Conservation (phyloP, 2,329 filamentous ascomycete species). For the Verticillium dahliae region DNA sequence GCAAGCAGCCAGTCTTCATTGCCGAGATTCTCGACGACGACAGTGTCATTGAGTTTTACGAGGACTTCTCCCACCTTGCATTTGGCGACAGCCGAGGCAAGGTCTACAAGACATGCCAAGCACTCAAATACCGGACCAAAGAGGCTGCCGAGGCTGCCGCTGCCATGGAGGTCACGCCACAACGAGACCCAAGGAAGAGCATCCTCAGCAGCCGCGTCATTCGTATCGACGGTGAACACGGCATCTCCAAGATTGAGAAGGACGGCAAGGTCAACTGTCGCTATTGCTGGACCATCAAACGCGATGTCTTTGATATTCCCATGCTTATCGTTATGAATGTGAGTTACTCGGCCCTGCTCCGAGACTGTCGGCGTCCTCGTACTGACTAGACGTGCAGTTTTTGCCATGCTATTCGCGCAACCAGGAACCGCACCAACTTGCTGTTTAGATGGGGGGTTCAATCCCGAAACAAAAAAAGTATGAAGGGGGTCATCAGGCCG, state of each 20-base stretch:
- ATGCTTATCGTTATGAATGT: constrained; percentile 99
- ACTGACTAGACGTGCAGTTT: constrained; percentile 33
- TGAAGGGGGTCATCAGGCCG: not conserved
- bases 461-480: not conserved
- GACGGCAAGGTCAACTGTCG: constrained; percentile 92
- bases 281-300: constrained; percentile 94
- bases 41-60: constrained; percentile 89
- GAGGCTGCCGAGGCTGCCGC: constrained; percentile 39
- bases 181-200: constrained; percentile 38
- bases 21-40: constrained; percentile 92
- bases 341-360: constrained; percentile 36
- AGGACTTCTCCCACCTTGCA: constrained; percentile 87
- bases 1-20: constrained; percentile 75
- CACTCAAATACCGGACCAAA: constrained; percentile 84
- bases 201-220: constrained; percentile 55
- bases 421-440: constrained; percentile 48
- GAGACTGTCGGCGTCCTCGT: not conserved
- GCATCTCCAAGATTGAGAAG: constrained; percentile 74
- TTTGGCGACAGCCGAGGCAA: constrained; percentile 86
- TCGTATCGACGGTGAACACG: constrained; percentile 64
- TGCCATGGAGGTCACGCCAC: constrained; percentile 28
- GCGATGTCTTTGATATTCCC: constrained; percentile 95
- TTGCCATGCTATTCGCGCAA: constrained; percentile 54
- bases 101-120: constrained; percentile 74
- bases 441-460: constrained; percentile 32